A percentile compares a stretch with the other conserved stretches of the same genome.
phyloP scores from a whole-genome alignment of 2,329 filamentous ascomycete species.

The Cladorrhinum sp. region DNA sequence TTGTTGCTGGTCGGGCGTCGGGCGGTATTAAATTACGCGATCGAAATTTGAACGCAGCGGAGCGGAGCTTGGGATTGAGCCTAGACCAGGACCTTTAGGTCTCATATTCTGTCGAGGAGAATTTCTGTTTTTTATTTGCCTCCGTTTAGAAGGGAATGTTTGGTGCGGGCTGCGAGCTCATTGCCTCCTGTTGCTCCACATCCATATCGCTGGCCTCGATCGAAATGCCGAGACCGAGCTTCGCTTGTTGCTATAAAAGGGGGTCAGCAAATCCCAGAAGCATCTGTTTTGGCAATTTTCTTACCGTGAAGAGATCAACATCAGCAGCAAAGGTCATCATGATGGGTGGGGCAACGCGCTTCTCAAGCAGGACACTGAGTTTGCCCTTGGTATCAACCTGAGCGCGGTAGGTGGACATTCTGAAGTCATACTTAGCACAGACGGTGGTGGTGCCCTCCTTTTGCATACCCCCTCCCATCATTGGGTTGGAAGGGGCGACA shows the following conservation, averaged over 20 bases:
- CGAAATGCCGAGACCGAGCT: constrained; percentile 90
- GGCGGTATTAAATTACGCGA: constrained; percentile 22
- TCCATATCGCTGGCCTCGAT: constrained; percentile 86
- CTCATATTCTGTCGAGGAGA: constrained; percentile 3
- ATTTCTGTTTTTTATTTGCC: neutral
- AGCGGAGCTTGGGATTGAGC: constrained; percentile 17
- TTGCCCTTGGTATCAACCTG: constrained; percentile 96
- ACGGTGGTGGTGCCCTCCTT: constrained; percentile 90
- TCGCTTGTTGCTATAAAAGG: constrained; percentile 74
- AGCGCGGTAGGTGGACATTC: constrained; percentile 89
- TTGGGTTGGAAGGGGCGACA: constrained; percentile 63
- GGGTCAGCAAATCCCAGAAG: constrained; percentile 29
- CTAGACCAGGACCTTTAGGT: constrained; percentile 8
- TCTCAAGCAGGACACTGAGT: constrained; percentile 88
- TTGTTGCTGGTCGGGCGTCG: constrained; percentile 7
- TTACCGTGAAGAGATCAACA: constrained; percentile 91
- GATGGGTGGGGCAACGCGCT: constrained; percentile 89
- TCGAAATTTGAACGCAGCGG: constrained; percentile 13
- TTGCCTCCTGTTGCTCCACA: constrained; percentile 74
- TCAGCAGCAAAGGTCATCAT: constrained; percentile 94
- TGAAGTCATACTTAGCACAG: constrained; percentile 97
- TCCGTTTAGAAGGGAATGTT: constrained; percentile 63
- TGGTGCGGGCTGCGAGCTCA: constrained; percentile 50
- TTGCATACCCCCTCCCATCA: constrained; percentile 72
- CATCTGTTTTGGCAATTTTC: constrained; percentile 34